A percentile compares a stretch with the other conserved stretches of the same genome.
phyloP scores from a whole-genome alignment of 2,329 filamentous ascomycete species.

The Alternaria burnsii region DNA sequence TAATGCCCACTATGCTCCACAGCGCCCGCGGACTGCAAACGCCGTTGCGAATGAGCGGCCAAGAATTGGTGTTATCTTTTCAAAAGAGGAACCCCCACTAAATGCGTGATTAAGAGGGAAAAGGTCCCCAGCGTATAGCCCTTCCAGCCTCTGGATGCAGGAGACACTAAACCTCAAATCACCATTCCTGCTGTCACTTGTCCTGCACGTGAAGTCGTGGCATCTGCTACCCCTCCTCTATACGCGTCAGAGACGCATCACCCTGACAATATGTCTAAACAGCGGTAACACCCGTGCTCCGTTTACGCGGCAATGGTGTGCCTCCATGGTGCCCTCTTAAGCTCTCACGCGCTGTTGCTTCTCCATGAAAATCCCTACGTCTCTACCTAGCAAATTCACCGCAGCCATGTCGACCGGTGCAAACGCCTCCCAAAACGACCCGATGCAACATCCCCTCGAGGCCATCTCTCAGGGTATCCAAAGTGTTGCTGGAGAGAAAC shows the following conservation, averaged over 20 bases:
- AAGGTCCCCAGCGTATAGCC: not conserved
- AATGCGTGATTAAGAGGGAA: not conserved
- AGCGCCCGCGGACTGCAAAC: not conserved
- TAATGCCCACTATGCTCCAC: not conserved
- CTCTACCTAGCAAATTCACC: constrained; percentile 21
- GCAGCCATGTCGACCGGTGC: constrained; percentile 34
- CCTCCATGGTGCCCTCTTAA: not conserved
- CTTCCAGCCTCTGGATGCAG: not conserved
- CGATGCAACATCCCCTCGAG: constrained; percentile 53
- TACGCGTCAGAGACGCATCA: constrained; percentile 33
- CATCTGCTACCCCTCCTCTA: constrained; percentile 1
- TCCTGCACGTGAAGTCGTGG: constrained; percentile 11
- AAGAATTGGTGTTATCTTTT: constrained; percentile 1
- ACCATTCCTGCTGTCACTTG: not conserved
- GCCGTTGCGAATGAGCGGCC: not conserved
- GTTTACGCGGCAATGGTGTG: constrained; percentile 16
- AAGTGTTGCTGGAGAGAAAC: constrained; percentile 50
- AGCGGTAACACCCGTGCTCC: not conserved
- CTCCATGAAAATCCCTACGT: constrained; percentile 29
- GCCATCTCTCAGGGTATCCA: constrained; percentile 55
- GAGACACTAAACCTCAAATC: not conserved
- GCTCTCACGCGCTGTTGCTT: not conserved
- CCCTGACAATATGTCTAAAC: constrained; percentile 21
- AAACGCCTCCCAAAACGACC: constrained; percentile 46
- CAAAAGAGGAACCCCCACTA: not conserved